These are phyloP conservation scores for Sarocladiaceae sp. DNA, from an alignment of 2,329 filamentous ascomycete genomes.

Conservation along the genomic window DNA sequence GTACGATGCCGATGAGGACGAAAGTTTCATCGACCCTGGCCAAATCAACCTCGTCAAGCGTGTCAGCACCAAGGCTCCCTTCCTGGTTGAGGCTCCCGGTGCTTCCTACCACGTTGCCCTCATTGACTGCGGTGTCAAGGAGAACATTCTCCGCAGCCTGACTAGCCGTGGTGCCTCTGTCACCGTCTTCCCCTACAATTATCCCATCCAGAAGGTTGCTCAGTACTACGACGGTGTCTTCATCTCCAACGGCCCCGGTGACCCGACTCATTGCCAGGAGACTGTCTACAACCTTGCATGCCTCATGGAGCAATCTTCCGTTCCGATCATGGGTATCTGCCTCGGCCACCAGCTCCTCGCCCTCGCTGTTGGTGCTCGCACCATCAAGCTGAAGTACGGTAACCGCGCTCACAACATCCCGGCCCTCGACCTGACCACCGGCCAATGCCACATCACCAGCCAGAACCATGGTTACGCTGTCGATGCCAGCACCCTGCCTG, in stretches of 20 bases:
- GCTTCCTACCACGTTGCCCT: slow-evolving; percentile 88
- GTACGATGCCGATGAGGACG: slow-evolving; percentile 97
- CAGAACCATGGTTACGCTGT: slow-evolving; percentile 99
- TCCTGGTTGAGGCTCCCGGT: slow-evolving; percentile 82
- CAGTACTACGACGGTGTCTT: slow-evolving; percentile 98
- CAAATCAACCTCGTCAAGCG: slow-evolving; percentile 95
- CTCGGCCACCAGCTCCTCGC: slow-evolving; percentile 95
- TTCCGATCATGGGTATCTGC: slow-evolving; percentile 97
- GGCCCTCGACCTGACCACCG: slow-evolving; percentile 87
- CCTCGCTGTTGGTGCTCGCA: slow-evolving; percentile 80
- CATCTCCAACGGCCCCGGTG: slow-evolving; percentile 97
- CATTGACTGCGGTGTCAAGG: slow-evolving; percentile 98
- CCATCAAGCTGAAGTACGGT: slow-evolving; percentile 98
- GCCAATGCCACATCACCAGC: slow-evolving; percentile 96
- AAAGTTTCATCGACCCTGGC: slow-evolving; percentile 90
- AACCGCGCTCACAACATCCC: slow-evolving; percentile 99
- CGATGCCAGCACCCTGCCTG: slow-evolving; percentile 74
- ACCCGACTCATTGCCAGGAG: slow-evolving; percentile 93
- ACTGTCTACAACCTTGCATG: slow-evolving; percentile 90
- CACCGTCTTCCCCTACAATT: slow-evolving; percentile 94
- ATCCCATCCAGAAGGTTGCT: slow-evolving; percentile 96
- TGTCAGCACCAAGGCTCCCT: slow-evolving; percentile 97
- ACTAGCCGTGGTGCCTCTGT: slow-evolving; percentile 88
- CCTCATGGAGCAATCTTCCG: slow-evolving; percentile 84
- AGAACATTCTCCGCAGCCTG: slow-evolving; percentile 96